Conservation (phyloP, 2,329 filamentous ascomycete genomes). For the Teratosphaeria epicoccoides region DNA sequence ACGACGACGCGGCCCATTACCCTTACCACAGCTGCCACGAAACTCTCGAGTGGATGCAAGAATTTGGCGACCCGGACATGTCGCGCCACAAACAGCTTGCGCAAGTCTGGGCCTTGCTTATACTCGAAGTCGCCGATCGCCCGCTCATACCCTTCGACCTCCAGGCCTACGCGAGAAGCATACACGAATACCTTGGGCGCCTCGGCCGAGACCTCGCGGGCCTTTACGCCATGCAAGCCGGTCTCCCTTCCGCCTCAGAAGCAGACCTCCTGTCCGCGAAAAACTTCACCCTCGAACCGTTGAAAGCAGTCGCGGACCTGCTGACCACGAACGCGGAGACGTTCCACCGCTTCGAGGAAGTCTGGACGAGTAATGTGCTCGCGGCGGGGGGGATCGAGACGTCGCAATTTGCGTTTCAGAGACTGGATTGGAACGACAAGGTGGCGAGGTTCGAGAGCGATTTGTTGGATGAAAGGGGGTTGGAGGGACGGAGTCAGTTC, state of each 20-base stretch:
- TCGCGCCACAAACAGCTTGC: constrained; percentile 68
- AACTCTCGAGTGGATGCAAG: constrained; percentile 75
- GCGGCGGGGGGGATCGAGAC: constrained; percentile 64
- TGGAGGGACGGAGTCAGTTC: constrained; percentile 82
- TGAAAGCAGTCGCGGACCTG: constrained; percentile 44
- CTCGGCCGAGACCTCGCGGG: constrained; percentile 3
- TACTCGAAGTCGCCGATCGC: constrained; percentile 73
- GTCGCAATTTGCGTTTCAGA: constrained; percentile 51
- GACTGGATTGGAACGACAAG: constrained; percentile 67
- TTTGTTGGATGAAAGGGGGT: constrained; percentile 59
- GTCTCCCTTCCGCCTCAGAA: constrained; percentile 2
- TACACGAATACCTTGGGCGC: constrained; percentile 1
- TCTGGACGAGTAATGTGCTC: constrained; percentile 65
- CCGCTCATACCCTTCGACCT: constrained; percentile 77
- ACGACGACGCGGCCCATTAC: constrained; percentile 30
- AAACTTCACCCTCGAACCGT: constrained; percentile 6
- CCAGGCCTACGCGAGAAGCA: constrained; percentile 54
- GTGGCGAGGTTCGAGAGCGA: constrained; percentile 75
- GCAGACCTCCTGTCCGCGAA: constrained; percentile 4
- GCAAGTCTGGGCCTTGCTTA: constrained; percentile 69
- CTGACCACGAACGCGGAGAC: constrained; percentile 50
- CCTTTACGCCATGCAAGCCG: constrained; percentile 3
- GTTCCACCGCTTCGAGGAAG: constrained; percentile 66
- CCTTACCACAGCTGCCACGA: constrained; percentile 83
- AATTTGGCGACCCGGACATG: constrained; percentile 57